phyloP scores from a whole-genome alignment of 768 basidiomycete species.

The Serendipita sp. region DNA sequence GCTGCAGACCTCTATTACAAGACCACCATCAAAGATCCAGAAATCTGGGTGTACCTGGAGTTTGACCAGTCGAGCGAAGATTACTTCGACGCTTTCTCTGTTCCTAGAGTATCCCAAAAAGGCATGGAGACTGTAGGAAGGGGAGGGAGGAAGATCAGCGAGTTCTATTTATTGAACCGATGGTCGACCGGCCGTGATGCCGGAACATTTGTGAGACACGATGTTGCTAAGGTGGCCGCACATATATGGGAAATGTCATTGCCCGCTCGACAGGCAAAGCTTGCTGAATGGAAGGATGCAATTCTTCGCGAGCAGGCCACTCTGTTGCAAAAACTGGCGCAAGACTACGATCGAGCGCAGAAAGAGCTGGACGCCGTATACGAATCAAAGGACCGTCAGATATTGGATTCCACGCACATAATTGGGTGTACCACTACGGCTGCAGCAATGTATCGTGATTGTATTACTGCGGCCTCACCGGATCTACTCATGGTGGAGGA shows the following conservation, averaged over 20 bases:
- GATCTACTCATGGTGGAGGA: slow-evolving; percentile 50
- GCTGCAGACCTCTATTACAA: slow-evolving; percentile 13
- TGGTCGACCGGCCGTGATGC: slow-evolving; percentile 33
- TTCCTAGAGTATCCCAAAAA: slow-evolving; percentile 23
- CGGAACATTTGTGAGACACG: slow-evolving; percentile 23
- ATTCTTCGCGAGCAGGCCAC: slow-evolving; percentile 22
- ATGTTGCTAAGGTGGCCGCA: slow-evolving; percentile 14
- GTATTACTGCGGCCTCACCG: slow-evolving; percentile 30
- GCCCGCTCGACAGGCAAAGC: slow-evolving; percentile 15
- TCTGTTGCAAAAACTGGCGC: slow-evolving; percentile 19
- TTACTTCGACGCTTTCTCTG: slow-evolving; percentile 19
- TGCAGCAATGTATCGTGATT: slow-evolving; percentile 40
- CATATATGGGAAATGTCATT: slow-evolving; percentile 26
- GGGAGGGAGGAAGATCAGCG: slow-evolving; percentile 21
- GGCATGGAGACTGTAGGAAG: slow-evolving; percentile 32
- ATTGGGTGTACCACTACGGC: slow-evolving; percentile 56
- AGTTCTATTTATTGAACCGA: slow-evolving; percentile 27
- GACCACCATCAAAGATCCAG: slow-evolving; percentile 13
- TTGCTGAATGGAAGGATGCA: slow-evolving; percentile 21
- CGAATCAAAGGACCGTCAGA: slow-evolving; percentile 18
- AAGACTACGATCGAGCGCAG: slow-evolving; percentile 26
- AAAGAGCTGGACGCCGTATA: slow-evolving; percentile 23
- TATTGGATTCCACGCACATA: slow-evolving; percentile 33
- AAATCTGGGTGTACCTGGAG: slow-evolving; percentile 32
- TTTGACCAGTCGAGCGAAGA: slow-evolving; percentile 27